These are phyloP conservation scores for Paramecium caudatum DNA, from an alignment of 73 alveolate genomes.

Conservation along the genomic window DNA sequence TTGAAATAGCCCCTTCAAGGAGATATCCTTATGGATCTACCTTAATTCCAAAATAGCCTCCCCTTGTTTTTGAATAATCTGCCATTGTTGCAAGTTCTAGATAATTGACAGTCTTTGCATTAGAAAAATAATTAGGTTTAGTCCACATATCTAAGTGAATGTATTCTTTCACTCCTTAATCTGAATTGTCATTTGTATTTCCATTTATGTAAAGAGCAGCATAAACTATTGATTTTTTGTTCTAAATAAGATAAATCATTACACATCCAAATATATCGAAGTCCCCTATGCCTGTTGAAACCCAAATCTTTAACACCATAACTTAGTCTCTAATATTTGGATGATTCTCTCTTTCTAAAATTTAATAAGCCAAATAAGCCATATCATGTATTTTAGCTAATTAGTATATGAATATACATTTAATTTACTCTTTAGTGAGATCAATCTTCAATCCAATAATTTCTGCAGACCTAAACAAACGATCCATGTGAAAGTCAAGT, in stretches of 20 bases:
- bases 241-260: background rate
- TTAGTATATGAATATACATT: background rate
- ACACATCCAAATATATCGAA: constrained; percentile 68
- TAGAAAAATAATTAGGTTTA: constrained; percentile 45
- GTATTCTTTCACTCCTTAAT: constrained; percentile 62
- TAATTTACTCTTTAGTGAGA: constrained; percentile 42
- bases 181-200: background rate
- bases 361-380: constrained; percentile 42
- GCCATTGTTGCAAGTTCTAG: constrained; percentile 59
- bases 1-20: constrained; percentile 65
- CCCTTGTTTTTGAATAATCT: constrained; percentile 53
- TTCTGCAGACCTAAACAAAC: constrained; percentile 49
- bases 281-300: constrained; percentile 63
- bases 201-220: constrained; percentile 58
- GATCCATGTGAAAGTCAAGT: constrained; percentile 25
- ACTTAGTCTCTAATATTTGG: constrained; percentile 48
- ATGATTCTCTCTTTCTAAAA: constrained; percentile 59
- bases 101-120: constrained; percentile 63
- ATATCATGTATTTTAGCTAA: constrained; percentile 50
- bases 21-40: constrained; percentile 29
- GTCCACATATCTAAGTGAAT: constrained; percentile 58
- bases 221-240: constrained; percentile 48
- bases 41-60: constrained; percentile 68
- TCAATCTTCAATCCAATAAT: constrained; percentile 42
- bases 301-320: constrained; percentile 36